These are phyloP conservation scores for Trichoderma sp. DNA, from an alignment of 2,329 filamentous ascomycete genomes.

Conservation along the genomic window DNA sequence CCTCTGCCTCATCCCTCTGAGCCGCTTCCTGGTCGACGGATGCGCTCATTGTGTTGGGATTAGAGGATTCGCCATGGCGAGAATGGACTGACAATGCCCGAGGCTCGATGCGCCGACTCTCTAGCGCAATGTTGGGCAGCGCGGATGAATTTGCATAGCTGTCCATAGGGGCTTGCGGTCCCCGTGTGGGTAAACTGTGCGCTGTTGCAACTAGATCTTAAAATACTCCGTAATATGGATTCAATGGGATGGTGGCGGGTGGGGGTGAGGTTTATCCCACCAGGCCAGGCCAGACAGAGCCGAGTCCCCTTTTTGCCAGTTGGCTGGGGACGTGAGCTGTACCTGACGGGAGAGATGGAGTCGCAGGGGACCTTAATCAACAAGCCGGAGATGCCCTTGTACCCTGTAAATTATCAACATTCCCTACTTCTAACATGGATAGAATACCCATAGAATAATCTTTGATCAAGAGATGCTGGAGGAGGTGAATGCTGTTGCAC, in stretches of 20 bases:
- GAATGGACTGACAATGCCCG: neutral
- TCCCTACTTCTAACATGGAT: neutral
- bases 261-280: neutral
- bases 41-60: conserved; percentile 54
- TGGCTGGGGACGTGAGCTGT: neutral
- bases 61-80: conserved; percentile 2
- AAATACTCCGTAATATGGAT: neutral
- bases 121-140: neutral
- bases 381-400: neutral
- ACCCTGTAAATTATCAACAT: neutral
- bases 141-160: neutral
- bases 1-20: conserved; percentile 32
- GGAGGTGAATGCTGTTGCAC: neutral
- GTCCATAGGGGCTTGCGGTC: neutral
- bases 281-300: neutral
- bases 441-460: neutral
- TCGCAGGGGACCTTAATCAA: conserved; percentile 5
- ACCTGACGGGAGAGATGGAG: conserved; percentile 1
- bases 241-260: neutral
- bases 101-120: neutral
- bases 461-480: neutral
- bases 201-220: conserved; percentile 6
- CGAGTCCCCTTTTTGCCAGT: conserved; percentile 6
- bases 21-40: conserved; percentile 32
- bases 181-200: neutral